Evolutionary conservation across 768 basidiomycete genomes (phyloP).

Genomic region (Cyclocybe cylindracea): DNA sequence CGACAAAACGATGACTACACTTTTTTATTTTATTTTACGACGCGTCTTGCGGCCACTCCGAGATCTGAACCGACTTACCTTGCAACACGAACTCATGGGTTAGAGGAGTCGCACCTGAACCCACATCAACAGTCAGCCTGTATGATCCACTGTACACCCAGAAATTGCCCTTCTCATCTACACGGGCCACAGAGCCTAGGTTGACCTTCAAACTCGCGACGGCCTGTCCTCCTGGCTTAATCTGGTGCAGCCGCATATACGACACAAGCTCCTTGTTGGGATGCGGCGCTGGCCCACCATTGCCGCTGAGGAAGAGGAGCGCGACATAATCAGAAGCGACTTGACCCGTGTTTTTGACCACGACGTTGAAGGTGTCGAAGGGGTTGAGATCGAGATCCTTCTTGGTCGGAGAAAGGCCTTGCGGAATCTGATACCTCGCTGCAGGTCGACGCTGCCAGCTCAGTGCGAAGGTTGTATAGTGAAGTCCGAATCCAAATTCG

Average conservation of each 20-base stretch:
- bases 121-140: conserved; percentile 42
- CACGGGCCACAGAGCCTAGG: conserved; percentile 49
- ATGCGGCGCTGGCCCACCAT: conserved; percentile 48
- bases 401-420: conserved; percentile 9
- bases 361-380: conserved; percentile 51
- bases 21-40: conserved; percentile 3
- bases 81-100: conserved; percentile 43
- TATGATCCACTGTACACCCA: conserved; percentile 49
- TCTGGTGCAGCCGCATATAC: conserved; percentile 41
- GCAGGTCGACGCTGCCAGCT: conserved; percentile 37
- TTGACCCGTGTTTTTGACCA: conserved; percentile 49
- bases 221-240: conserved; percentile 23
- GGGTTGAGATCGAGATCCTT: conserved; percentile 40
- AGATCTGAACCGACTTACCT: conserved; percentile 41
- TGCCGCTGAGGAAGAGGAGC: conserved; percentile 50
- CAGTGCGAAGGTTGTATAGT: conserved; percentile 51
- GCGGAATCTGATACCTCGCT: conserved; percentile 39
- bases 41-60: conserved; percentile 37
- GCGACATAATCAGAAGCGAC: conserved; percentile 56
- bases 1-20: neutral
- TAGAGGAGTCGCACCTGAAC: conserved; percentile 27
- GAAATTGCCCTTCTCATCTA: conserved; percentile 44
- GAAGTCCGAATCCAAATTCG: conserved; percentile 55
- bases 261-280: conserved; percentile 54
- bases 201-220: conserved; percentile 41